A percentile compares a stretch with the other conserved stretches of the same genome.
phyloP scores from a whole-genome alignment of 257 asterid genomes.

The Coffea eugenioides region DNA sequence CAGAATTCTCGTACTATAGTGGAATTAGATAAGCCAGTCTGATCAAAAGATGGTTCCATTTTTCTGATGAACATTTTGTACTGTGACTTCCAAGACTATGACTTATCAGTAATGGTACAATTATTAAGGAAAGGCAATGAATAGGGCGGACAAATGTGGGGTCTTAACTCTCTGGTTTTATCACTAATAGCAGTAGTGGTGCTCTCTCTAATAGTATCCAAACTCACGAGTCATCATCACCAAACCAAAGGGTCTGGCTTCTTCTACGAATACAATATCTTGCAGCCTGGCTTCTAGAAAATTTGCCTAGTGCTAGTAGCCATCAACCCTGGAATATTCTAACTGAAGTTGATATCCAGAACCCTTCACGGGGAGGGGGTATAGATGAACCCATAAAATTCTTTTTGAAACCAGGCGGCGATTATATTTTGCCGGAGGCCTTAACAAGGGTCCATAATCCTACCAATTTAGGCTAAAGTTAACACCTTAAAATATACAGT shows the following conservation, averaged over 20 bases:
- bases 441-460: background rate
- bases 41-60: no score
- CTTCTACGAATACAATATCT: background rate
- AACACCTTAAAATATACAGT: background rate
- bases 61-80: background rate
- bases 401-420: no score
- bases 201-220: background rate
- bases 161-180: background rate
- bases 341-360: background rate
- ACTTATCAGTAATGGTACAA: background rate
- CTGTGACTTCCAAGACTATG: no score
- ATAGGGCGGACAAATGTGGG: background rate
- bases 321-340: background rate
- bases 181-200: background rate
- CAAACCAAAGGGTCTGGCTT: background rate
- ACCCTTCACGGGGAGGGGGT: background rate
- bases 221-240: constrained; percentile 1
- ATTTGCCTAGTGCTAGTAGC: constrained; percentile 4
- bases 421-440: background rate
- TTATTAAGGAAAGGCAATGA: background rate
- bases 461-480: background rate
- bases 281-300: constrained; percentile 10
- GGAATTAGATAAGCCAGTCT: background rate
- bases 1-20: background rate
- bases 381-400: background rate